Evolutionary conservation across 768 basidiomycete species (phyloP).

Genomic region (Inosperma sp.): DNA sequence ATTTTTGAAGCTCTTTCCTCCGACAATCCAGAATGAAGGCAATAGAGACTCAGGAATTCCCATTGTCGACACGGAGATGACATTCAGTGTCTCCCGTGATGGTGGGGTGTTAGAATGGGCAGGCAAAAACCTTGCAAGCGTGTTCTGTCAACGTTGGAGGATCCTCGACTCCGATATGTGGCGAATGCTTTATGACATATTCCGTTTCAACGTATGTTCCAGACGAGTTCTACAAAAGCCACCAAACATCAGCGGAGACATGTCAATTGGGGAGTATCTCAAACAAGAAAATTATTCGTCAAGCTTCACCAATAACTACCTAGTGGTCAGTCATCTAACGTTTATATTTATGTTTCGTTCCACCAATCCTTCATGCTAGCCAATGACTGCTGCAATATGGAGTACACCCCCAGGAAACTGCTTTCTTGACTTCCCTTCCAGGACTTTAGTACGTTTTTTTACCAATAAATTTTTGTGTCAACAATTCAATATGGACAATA

Average conservation of each 20-base stretch:
- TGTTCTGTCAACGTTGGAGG: conserved; percentile 65
- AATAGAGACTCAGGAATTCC: conserved; percentile 34
- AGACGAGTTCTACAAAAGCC: conserved; percentile 39
- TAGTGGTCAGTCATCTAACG: conserved; percentile 49
- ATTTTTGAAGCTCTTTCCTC: conserved; percentile 48
- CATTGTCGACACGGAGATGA: conserved; percentile 64
- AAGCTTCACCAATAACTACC: conserved; percentile 67
- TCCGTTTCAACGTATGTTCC: conserved; percentile 70
- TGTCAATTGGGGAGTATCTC: conserved; percentile 58
- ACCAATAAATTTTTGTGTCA: background rate
- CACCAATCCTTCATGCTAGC: conserved; percentile 35
- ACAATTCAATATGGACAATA: conserved; percentile 17
- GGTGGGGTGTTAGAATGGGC: conserved; percentile 72
- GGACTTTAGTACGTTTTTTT: conserved; percentile 45
- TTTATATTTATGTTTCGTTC: background rate
- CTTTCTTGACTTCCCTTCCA: conserved; percentile 64
- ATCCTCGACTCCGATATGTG: conserved; percentile 63
- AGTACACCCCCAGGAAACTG: conserved; percentile 70
- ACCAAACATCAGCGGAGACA: conserved; percentile 34
- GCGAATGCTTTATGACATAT: conserved; percentile 65
- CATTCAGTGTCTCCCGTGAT: conserved; percentile 73
- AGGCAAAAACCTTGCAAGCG: conserved; percentile 52
- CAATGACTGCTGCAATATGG: conserved; percentile 81
- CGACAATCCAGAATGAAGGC: background rate
- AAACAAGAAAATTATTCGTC: conserved; percentile 59